Conservation (phyloP, 1,139 yeast species). For the Sugiyamaella grinbergsii region DNA sequence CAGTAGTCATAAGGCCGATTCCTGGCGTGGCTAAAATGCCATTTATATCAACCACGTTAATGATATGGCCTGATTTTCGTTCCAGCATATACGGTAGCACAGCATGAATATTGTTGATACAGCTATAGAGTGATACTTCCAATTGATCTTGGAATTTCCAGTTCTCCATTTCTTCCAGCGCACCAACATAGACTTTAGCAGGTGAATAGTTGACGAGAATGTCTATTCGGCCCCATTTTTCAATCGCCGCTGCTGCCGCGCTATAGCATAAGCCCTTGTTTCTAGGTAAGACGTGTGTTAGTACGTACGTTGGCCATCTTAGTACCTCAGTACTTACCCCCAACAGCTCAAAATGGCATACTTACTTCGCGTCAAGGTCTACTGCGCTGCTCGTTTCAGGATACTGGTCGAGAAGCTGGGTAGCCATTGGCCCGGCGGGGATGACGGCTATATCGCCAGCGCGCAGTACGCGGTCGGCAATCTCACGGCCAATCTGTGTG, state of each 20-base stretch:
- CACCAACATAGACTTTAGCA: conserved; percentile 33
- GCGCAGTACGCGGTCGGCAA: conserved; percentile 30
- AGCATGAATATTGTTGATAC: conserved; percentile 38
- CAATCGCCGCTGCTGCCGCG: conserved; percentile 34
- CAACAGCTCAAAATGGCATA: background rate
- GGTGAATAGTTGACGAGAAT: conserved; percentile 31
- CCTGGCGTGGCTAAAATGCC: conserved; percentile 41
- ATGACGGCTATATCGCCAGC: conserved; percentile 32
- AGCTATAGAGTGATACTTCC: conserved; percentile 37
- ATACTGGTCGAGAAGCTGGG: conserved; percentile 21
- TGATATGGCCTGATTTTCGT: conserved; percentile 39
- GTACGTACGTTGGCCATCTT: too few relatives aligned
- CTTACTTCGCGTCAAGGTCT: conserved; percentile 30
- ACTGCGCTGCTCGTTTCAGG: conserved; percentile 32
- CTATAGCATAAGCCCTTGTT: conserved; percentile 37
- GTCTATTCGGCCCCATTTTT: conserved; percentile 36
- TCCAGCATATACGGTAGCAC: conserved; percentile 36
- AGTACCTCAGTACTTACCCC: too few relatives aligned
- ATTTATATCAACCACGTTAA: conserved; percentile 39
- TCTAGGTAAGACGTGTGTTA: too few relatives aligned
- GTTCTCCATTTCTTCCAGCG: conserved; percentile 39
- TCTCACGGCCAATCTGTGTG: conserved; percentile 28
- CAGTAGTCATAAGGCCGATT: conserved; percentile 37
- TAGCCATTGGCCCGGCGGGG: conserved; percentile 25
- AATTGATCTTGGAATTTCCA: conserved; percentile 40